phyloP scores from a whole-genome alignment of 2,329 filamentous ascomycete species.

The Pyricularia grisea region DNA sequence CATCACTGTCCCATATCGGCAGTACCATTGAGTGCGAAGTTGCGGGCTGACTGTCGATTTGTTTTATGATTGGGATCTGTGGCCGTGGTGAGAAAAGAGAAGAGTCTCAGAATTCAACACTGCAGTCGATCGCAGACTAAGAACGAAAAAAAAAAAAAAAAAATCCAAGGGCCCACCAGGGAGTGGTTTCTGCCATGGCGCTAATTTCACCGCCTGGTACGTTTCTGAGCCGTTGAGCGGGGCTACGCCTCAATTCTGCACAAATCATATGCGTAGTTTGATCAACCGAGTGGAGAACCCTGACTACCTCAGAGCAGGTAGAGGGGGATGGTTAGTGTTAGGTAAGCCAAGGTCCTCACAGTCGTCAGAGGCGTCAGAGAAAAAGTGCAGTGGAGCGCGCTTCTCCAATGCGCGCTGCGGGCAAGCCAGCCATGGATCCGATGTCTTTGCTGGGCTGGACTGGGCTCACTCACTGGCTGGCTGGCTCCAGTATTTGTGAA shows the following conservation, averaged over 20 bases:
- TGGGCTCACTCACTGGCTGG: not conserved
- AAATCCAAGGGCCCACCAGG: not conserved
- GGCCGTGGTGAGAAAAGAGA: slow-evolving; percentile 18
- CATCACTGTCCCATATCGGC: slow-evolving; percentile 43
- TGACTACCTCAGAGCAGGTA: not conserved
- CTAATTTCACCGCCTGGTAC: slow-evolving; percentile 4
- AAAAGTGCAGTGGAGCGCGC: slow-evolving; percentile 2
- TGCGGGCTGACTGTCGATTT: slow-evolving; percentile 26
- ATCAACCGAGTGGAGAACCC: not conserved
- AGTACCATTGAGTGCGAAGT: slow-evolving; percentile 27
- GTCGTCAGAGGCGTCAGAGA: slow-evolving; percentile 1
- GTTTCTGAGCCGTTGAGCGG: slow-evolving; percentile 2
- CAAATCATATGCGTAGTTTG: not conserved
- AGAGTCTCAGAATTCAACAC: slow-evolving; percentile 4
- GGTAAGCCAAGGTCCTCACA: not conserved
- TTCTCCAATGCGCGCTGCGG: not conserved
- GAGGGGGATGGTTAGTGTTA: not conserved
- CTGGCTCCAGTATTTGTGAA: not conserved
- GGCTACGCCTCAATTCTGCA: not conserved
- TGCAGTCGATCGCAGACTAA: not conserved
- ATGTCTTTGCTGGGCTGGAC: not conserved
- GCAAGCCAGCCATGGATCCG: not conserved
- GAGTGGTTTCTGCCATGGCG: not conserved
- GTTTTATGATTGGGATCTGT: slow-evolving; percentile 18
- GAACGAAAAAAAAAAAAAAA: not conserved